These are phyloP conservation scores for Aschersonia sp. DNA, from an alignment of 2,329 filamentous ascomycete genomes.

Conservation along the genomic window DNA sequence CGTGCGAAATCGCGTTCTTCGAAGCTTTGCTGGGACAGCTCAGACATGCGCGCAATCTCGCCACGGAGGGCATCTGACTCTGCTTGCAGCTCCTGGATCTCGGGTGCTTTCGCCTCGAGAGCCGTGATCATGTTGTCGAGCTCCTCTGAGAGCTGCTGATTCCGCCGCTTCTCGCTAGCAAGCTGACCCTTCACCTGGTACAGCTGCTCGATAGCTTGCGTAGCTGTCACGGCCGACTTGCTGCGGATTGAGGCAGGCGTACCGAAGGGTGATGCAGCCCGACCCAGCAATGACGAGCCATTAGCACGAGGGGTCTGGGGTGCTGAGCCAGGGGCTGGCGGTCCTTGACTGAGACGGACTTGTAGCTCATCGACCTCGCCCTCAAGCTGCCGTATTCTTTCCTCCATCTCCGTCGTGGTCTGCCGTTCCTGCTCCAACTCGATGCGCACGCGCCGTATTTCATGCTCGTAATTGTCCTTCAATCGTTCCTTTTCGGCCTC, in stretches of 20 bases:
- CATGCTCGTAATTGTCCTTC: conserved; percentile 51
- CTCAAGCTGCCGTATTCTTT: conserved; percentile 35
- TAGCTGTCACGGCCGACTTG: conserved; percentile 42
- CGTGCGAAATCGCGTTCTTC: conserved; percentile 67
- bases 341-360: conserved; percentile 28
- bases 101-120: conserved; percentile 73
- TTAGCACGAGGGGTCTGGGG: conserved; percentile 49
- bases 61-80: conserved; percentile 69
- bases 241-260: conserved; percentile 43
- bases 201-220: conserved; percentile 49
- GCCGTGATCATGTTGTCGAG: conserved; percentile 78
- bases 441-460: conserved; percentile 38
- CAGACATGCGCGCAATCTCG: conserved; percentile 74
- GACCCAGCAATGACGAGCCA: conserved; percentile 31
- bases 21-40: conserved; percentile 68
- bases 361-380: conserved; percentile 38
- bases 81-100: conserved; percentile 70
- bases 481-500: conserved; percentile 45
- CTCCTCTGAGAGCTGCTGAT: conserved; percentile 58
- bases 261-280: conserved; percentile 45
- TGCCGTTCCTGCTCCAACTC: conserved; percentile 41
- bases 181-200: conserved; percentile 59
- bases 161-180: conserved; percentile 58
- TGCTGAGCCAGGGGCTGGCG: conserved; percentile 26
- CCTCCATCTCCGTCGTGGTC: conserved; percentile 29